These are phyloP conservation scores for Parietichytrium sp. DNA, from an alignment of 108 stramenopile species.

Conservation along the genomic window DNA sequence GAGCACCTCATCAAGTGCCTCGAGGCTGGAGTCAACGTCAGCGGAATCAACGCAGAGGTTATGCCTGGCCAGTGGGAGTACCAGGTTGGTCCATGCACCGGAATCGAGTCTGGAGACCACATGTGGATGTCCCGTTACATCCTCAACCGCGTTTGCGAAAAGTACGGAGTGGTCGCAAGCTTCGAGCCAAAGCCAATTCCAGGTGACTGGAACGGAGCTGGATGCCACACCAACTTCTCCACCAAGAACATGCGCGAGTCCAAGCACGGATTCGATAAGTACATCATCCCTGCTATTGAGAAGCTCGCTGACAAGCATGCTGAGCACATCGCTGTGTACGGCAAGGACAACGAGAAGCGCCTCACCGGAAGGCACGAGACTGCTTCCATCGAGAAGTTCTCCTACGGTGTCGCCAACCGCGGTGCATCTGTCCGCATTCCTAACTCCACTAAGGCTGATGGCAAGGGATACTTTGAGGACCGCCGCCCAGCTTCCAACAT, in stretches of 20 bases:
- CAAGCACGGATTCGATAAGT: conserved; percentile 74
- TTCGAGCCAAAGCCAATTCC: conserved; percentile 96
- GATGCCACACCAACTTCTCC: conserved; percentile 95
- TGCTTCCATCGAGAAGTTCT: conserved; percentile 83
- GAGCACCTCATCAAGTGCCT: conserved; percentile 89
- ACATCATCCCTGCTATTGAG: conserved; percentile 90
- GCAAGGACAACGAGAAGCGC: conserved; percentile 92
- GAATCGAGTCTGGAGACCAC: conserved; percentile 94
- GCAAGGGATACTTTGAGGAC: conserved; percentile 96
- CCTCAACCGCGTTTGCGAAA: conserved; percentile 90
- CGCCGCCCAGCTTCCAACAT: conserved; percentile 92
- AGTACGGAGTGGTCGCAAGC: conserved; percentile 90
- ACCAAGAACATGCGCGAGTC: conserved; percentile 88
- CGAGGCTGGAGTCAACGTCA: conserved; percentile 86
- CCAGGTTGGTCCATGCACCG: conserved; percentile 95
- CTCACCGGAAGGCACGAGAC: conserved; percentile 93
- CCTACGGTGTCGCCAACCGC: conserved; percentile 94
- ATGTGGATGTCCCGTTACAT: conserved; percentile 93
- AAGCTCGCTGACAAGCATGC: conserved; percentile 87
- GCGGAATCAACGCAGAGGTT: conserved; percentile 95
- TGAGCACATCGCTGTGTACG: conserved; percentile 94
- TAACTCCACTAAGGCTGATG: conserved; percentile 83
- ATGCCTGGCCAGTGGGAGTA: conserved; percentile 98
- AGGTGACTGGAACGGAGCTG: conserved; percentile 98
- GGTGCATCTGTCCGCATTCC: conserved; percentile 91